phyloP scores from a whole-genome alignment of 2,329 filamentous ascomycete species.

The Fusarium subtropicale region DNA sequence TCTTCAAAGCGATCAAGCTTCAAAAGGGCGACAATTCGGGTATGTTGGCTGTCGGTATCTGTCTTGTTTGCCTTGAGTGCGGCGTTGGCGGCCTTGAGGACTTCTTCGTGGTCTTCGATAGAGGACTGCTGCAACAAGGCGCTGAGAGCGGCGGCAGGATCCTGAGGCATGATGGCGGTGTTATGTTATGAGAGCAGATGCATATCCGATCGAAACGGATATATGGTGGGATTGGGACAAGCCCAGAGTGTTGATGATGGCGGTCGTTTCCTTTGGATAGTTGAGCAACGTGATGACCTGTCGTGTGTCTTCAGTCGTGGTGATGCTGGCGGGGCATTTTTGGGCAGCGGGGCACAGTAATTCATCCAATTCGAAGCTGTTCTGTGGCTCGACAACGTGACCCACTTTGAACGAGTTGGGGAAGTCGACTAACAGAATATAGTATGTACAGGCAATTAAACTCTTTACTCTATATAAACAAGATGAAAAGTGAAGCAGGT shows the following conservation, averaged over 20 bases:
- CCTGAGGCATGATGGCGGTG: slow-evolving; percentile 54
- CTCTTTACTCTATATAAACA: background rate
- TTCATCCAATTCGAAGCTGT: slow-evolving; percentile 34
- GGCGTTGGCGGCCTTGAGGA: slow-evolving; percentile 72
- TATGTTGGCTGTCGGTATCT: slow-evolving; percentile 72
- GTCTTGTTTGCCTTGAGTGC: slow-evolving; percentile 71
- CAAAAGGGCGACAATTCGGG: slow-evolving; percentile 78
- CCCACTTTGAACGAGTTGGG: background rate
- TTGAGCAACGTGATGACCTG: slow-evolving; percentile 24
- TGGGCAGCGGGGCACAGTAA: slow-evolving; percentile 46
- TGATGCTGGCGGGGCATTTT: slow-evolving; percentile 48
- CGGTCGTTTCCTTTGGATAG: slow-evolving; percentile 1
- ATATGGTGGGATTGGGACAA: background rate
- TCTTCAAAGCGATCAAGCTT: slow-evolving; percentile 87
- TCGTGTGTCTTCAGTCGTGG: slow-evolving; percentile 36
- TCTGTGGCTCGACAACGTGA: slow-evolving; percentile 19
- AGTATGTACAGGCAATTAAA: background rate
- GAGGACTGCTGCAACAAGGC: slow-evolving; percentile 65
- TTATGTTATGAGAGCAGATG: slow-evolving; percentile 34
- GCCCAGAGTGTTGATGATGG: background rate
- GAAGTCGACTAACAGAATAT: background rate
- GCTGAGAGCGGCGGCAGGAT: slow-evolving; percentile 63
- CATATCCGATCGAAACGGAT: slow-evolving; percentile 39
- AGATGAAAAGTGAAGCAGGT: background rate
- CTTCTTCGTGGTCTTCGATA: slow-evolving; percentile 78